Evolutionary conservation across 2,329 filamentous ascomycete genomes (phyloP).

Genomic region (Aspergillus niger): DNA sequence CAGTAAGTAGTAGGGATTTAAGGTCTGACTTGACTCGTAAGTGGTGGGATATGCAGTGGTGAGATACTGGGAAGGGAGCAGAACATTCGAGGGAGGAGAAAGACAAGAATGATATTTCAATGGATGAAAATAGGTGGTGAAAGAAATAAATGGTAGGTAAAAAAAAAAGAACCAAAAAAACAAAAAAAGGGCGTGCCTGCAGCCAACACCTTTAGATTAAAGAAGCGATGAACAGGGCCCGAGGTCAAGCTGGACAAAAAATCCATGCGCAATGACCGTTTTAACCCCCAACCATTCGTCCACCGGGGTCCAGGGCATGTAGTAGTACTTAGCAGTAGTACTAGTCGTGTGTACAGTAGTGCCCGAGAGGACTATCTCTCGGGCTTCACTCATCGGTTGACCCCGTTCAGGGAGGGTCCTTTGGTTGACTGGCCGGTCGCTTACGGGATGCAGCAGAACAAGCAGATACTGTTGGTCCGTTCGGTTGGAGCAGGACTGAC

Average conservation of each 20-base stretch:
- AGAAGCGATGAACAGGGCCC: too few relatives aligned
- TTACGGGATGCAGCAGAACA: background rate
- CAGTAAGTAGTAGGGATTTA: too few relatives aligned
- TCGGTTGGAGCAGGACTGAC: too few relatives aligned
- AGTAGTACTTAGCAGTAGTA: too few relatives aligned
- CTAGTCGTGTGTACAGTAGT: background rate
- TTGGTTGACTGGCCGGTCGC: background rate
- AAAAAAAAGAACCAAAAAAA: too few relatives aligned
- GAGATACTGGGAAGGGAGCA: background rate
- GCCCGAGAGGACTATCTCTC: background rate
- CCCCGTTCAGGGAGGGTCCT: background rate
- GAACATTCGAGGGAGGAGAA: background rate
- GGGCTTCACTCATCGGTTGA: background rate
- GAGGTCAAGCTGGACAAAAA: background rate
- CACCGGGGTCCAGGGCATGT: background rate
- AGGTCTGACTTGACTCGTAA: too few relatives aligned
- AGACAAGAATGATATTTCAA: background rate
- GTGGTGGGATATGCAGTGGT: background rate
- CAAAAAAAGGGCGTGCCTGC: background rate
- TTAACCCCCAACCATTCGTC: background rate
- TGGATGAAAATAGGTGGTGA: background rate
- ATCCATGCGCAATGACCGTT: background rate
- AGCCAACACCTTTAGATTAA: background rate
- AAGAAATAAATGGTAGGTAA: too few relatives aligned
- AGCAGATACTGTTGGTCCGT: too few relatives aligned